Evolutionary conservation across 371 early-diverging fungal species (phyloP).

Genomic region (Basidiobolus heterosporus): DNA sequence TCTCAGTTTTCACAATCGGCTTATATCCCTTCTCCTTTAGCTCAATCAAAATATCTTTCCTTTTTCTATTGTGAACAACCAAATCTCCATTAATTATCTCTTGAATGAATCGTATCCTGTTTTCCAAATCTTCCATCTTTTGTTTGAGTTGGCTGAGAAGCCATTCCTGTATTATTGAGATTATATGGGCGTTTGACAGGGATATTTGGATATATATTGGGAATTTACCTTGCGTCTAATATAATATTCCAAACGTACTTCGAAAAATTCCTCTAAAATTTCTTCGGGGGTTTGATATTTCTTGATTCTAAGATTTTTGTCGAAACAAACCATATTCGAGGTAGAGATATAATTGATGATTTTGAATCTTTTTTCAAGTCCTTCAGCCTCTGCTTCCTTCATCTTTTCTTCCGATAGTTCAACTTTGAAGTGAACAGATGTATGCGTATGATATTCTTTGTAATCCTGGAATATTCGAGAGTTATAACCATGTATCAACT

Average conservation of each 20-base stretch:
- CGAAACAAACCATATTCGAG: conserved; percentile 96
- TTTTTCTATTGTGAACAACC: conserved; percentile 75
- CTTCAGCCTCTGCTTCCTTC: conserved; percentile 53
- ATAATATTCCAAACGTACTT: conserved; percentile 76
- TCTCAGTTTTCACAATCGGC: conserved; percentile 7
- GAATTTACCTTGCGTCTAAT: conserved; percentile 67
- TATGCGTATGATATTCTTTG: conserved; percentile 67
- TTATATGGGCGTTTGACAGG: background rate
- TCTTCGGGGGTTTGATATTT: conserved; percentile 70
- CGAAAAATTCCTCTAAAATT: conserved; percentile 87
- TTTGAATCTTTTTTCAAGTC: conserved; percentile 73
- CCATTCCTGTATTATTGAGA: conserved; percentile 27
- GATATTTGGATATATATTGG: background rate
- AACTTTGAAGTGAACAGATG: conserved; percentile 72
- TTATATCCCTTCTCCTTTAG: conserved; percentile 35
- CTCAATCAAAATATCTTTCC: conserved; percentile 60
- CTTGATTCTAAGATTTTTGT: conserved; percentile 74
- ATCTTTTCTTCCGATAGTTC: conserved; percentile 50
- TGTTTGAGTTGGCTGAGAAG: conserved; percentile 50
- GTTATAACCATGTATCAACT: background rate
- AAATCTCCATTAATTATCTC: conserved; percentile 81
- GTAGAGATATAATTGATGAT: conserved; percentile 51
- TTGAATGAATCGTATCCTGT: conserved; percentile 85
- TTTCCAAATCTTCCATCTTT: conserved; percentile 67
- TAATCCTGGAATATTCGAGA: conserved; percentile 27